A percentile compares a stretch with the other conserved stretches of the same genome.
These are phyloP conservation scores for Mercurialis annua DNA, from an alignment of 345 rosid genomes.

Conservation along the genomic window DNA sequence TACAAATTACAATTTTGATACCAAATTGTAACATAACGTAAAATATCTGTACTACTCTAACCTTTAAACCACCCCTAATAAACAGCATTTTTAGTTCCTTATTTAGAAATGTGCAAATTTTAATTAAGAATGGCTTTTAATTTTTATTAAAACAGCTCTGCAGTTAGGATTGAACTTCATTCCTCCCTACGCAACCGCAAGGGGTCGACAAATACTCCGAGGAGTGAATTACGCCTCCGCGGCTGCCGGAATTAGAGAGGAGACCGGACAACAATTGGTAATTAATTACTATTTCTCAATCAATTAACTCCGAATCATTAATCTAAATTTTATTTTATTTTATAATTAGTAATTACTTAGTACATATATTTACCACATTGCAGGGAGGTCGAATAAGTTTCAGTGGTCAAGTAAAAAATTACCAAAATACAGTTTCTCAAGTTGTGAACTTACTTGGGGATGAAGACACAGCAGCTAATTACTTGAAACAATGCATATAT, in stretches of 20 bases:
- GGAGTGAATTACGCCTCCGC: slow-evolving; percentile 89
- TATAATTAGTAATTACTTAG: not conserved
- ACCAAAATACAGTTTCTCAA: slow-evolving; percentile 55
- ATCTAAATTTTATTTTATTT: not conserved
- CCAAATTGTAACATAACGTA: too few species aligned
- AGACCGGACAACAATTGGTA: slow-evolving; percentile 82
- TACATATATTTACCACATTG: not conserved
- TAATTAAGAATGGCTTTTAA: not conserved
- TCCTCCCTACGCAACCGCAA: slow-evolving; percentile 50
- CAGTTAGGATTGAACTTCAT: slow-evolving; percentile 60
- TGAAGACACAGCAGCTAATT: slow-evolving; percentile 42
- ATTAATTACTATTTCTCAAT: not conserved
- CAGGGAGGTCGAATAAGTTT: slow-evolving; percentile 78
- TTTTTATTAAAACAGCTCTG: slow-evolving; percentile 47
- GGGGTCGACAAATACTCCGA: slow-evolving; percentile 47
- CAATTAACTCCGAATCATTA: not conserved
- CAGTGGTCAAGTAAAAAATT: slow-evolving; percentile 69
- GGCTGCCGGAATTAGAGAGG: slow-evolving; percentile 83
- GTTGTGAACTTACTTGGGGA: slow-evolving; percentile 60
- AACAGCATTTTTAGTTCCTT: too few species aligned
- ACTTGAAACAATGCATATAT: slow-evolving; percentile 63
- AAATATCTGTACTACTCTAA: too few species aligned
- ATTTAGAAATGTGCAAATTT: too few species aligned
- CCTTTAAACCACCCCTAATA: too few species aligned
- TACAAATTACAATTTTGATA: too few species aligned